phyloP scores from a whole-genome alignment of 805 yeast species.

The Saccharomycopsis sp. region DNA sequence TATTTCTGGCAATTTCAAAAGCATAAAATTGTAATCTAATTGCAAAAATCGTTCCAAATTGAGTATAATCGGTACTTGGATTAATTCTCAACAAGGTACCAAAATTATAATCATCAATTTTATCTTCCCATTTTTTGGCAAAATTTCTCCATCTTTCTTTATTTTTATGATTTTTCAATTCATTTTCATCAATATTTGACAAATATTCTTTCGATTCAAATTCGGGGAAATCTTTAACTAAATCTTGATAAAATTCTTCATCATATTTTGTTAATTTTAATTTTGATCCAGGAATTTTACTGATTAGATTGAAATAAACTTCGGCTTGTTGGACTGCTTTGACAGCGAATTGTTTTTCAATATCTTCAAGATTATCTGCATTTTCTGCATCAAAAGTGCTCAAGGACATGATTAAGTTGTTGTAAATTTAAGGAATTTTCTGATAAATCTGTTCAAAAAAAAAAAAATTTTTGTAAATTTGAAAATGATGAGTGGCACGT shows the following conservation, averaged over 20 bases:
- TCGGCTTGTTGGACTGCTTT: constrained; percentile 94
- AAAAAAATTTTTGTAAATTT: no score
- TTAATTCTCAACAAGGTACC: constrained; percentile 86
- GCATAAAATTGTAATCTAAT: constrained; percentile 94
- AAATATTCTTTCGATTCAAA: constrained; percentile 50
- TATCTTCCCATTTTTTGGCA: constrained; percentile 70
- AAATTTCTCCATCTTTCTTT: constrained; percentile 88
- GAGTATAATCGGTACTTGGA: constrained; percentile 62
- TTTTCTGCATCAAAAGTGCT: constrained; percentile 62
- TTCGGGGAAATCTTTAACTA: constrained; percentile 80
- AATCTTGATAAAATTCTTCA: constrained; percentile 52
- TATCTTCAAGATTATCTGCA: constrained; percentile 92
- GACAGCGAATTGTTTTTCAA: constrained; percentile 96
- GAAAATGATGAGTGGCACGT: not conserved
- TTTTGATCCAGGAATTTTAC: constrained; percentile 66
- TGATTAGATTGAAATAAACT: constrained; percentile 79
- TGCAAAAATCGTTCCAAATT: constrained; percentile 76
- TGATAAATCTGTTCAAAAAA: no score
- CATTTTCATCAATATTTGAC: constrained; percentile 52
- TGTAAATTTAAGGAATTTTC: no score
- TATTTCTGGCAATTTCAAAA: constrained; percentile 88
- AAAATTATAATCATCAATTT: constrained; percentile 83
- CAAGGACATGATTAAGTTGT: not conserved
- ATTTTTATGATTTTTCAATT: constrained; percentile 68
- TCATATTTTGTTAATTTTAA: constrained; percentile 64